phyloP scores from a whole-genome alignment of 257 asterid species.

The Primulina tabacum region DNA sequence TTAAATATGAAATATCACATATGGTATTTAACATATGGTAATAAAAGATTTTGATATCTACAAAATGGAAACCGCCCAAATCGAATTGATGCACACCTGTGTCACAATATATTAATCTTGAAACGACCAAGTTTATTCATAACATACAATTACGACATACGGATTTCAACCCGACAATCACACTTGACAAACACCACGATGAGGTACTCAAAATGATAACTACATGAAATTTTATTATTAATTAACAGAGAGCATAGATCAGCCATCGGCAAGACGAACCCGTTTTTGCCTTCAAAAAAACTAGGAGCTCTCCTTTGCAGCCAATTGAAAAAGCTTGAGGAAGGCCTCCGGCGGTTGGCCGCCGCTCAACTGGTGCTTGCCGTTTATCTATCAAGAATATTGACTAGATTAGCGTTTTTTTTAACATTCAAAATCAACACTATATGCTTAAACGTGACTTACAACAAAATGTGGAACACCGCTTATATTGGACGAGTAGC shows the following conservation, averaged over 20 bases:
- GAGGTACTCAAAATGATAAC: neutral
- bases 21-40: no score
- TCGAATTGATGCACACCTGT: neutral
- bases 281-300: neutral
- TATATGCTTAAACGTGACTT: conserved; percentile 25
- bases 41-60: neutral
- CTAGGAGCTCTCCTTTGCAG: conserved; percentile 30
- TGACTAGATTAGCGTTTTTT: neutral
- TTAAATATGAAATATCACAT: no score
- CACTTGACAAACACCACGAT: neutral
- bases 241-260: neutral
- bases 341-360: conserved; percentile 80
- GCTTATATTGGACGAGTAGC: conserved; percentile 41
- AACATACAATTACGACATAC: neutral
- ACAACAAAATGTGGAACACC: conserved; percentile 82
- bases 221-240: neutral
- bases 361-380: conserved; percentile 64
- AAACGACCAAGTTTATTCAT: no score
- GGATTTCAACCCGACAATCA: neutral
- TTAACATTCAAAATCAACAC: neutral
- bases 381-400: conserved; percentile 51
- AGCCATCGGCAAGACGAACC: neutral
- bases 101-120: neutral
- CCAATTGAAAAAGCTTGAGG: conserved; percentile 50
- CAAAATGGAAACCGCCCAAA: neutral